Conservation (phyloP, 371 early-diverging fungal genomes). For the Dichotomocladium elegans region DNA sequence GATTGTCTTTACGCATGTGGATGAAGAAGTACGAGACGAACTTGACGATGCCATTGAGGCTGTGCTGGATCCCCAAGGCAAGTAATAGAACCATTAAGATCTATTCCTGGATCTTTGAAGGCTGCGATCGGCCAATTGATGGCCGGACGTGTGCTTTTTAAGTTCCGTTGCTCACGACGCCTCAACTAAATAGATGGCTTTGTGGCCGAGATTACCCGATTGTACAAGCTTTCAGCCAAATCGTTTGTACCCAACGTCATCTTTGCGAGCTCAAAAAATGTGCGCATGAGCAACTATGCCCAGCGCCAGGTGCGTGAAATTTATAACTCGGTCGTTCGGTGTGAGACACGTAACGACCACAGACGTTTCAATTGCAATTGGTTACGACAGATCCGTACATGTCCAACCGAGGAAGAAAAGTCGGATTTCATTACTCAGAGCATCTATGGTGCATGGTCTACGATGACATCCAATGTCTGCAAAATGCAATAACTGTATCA, state of each 20-base stretch:
- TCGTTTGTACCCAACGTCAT: constrained; percentile 50
- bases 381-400: constrained; percentile 45
- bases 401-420: constrained; percentile 40
- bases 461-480: constrained; percentile 29
- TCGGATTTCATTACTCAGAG: constrained; percentile 33
- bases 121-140: too few species aligned
- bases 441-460: constrained; percentile 36
- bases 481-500: constrained; percentile 41
- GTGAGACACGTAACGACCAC: constrained; percentile 44
- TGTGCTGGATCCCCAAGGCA: constrained; percentile 44
- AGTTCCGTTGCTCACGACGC: too few species aligned
- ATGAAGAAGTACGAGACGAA: constrained; percentile 53
- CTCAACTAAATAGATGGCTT: constrained; percentile 8
- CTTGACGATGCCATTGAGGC: constrained; percentile 58
- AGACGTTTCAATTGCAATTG: constrained; percentile 53
- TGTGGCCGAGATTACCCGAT: constrained; percentile 28
- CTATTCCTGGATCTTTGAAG: too few species aligned
- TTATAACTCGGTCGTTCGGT: constrained; percentile 49
- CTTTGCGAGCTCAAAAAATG: constrained; percentile 50
- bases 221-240: constrained; percentile 32
- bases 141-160: too few species aligned
- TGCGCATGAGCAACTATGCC: constrained; percentile 45
- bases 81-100: background rate
- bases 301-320: constrained; percentile 51
- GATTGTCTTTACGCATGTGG: constrained; percentile 60